phyloP scores from a whole-genome alignment of 2,329 filamentous ascomycete species.

The Penicillium crustosum region DNA sequence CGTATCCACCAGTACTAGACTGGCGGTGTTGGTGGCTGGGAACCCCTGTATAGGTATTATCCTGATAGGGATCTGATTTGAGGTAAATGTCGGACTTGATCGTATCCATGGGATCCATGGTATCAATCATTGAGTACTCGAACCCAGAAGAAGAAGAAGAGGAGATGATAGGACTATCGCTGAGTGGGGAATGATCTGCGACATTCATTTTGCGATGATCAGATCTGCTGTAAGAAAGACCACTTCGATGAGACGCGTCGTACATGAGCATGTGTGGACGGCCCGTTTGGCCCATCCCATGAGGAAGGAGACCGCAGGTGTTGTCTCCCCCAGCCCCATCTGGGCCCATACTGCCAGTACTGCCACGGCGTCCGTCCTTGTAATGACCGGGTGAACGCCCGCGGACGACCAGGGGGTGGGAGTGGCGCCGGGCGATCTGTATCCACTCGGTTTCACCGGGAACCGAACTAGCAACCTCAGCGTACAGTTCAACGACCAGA shows the following conservation, averaged over 20 bases:
- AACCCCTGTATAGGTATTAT: constrained; percentile 29
- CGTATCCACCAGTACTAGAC: constrained; percentile 31
- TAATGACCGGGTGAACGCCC: constrained; percentile 81
- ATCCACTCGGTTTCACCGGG: constrained; percentile 59
- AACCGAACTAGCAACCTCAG: constrained; percentile 56
- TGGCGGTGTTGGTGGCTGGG: constrained; percentile 26
- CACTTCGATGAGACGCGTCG: constrained; percentile 33
- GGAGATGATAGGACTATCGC: constrained; percentile 41
- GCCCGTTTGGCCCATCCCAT: constrained; percentile 31
- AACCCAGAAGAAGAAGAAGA: constrained; percentile 42
- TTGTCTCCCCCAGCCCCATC: constrained; percentile 55
- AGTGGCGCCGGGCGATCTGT: constrained; percentile 70
- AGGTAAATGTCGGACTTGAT: constrained; percentile 31
- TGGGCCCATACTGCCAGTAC: constrained; percentile 69
- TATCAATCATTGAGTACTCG: constrained; percentile 40
- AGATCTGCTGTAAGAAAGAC: constrained; percentile 34
- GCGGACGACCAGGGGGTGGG: constrained; percentile 81
- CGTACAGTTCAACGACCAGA: constrained; percentile 81
- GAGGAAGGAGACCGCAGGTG: constrained; percentile 30
- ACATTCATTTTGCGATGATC: constrained; percentile 40
- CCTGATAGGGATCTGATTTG: constrained; percentile 37
- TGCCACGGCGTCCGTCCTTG: constrained; percentile 67
- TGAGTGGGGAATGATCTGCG: constrained; percentile 39
- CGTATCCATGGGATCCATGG: constrained; percentile 42
- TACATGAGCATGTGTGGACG: constrained; percentile 38